Percentiles rank a stretch among this genome's conserved stretches.
These are phyloP conservation scores for Penicillium parvum DNA, from an alignment of 495 filamentous ascomycete genomes.

Conservation along the genomic window DNA sequence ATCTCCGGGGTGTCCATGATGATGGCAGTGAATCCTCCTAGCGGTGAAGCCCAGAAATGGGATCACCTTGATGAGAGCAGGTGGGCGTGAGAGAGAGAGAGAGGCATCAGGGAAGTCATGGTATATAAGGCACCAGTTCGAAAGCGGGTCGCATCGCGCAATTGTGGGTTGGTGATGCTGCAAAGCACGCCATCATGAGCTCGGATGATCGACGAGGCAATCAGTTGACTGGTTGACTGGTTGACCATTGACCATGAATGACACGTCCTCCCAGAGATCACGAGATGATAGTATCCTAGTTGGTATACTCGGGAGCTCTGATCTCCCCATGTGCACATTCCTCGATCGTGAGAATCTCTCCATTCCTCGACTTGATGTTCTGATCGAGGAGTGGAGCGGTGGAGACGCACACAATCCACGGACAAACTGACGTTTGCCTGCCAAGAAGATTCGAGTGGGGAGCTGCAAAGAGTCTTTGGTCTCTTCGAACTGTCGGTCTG, in stretches of 20 bases:
- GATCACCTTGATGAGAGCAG: too few relatives aligned
- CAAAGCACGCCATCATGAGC: constrained; percentile 21
- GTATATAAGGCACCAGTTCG: constrained; percentile 2
- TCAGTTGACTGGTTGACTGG: too few relatives aligned
- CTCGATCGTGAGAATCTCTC: background rate
- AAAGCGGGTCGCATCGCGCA: constrained; percentile 19
- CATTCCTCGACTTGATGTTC: too few relatives aligned
- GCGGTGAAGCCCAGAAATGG: background rate
- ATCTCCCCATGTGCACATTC: background rate
- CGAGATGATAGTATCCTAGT: too few relatives aligned
- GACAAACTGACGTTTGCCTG: constrained; percentile 12
- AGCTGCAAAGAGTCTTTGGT: too few relatives aligned
- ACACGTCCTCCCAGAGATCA: too few relatives aligned
- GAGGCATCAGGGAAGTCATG: background rate
- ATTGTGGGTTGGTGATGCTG: constrained; percentile 11
- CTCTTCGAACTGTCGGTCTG: background rate
- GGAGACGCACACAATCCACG: constrained; percentile 13
- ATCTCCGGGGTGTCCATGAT: background rate
- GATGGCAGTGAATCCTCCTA: too few relatives aligned
- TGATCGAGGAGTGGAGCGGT: background rate
- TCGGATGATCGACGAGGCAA: constrained; percentile 11
- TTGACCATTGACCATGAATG: too few relatives aligned
- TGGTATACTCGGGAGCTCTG: too few relatives aligned
- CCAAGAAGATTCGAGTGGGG: too few relatives aligned
- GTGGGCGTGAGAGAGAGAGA: background rate